Conservation (phyloP, 345 rosid species). For the rapeseed (Brassica napus) region DNA sequence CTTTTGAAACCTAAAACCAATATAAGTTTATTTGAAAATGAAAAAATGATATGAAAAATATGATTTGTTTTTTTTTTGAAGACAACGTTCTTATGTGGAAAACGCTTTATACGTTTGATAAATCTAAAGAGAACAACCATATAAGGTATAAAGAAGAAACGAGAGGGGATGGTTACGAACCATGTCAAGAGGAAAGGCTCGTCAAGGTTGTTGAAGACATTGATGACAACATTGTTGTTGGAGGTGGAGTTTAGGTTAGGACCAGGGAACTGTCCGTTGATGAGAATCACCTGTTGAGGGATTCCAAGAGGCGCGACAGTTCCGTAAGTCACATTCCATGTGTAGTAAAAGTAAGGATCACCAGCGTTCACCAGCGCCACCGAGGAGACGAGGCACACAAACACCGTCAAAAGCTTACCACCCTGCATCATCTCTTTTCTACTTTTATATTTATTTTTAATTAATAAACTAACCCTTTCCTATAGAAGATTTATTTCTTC, state of each 20-base stretch:
- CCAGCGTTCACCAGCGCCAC: conserved; percentile 52
- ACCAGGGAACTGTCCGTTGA: conserved; percentile 77
- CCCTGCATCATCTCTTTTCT: conserved; percentile 35
- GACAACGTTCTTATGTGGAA: not conserved
- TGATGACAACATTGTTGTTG: conserved; percentile 72
- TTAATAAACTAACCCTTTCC: conserved; percentile 22
- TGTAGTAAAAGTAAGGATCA: conserved; percentile 70
- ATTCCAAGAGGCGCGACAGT: conserved; percentile 68
- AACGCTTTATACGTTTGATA: not conserved
- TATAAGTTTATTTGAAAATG: not conserved
- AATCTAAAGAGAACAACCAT: conserved; percentile 35
- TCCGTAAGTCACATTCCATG: conserved; percentile 83
- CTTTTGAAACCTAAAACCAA: not conserved
- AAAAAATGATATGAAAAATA: not conserved
- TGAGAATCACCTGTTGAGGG: conserved; percentile 75
- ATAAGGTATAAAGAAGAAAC: conserved; percentile 32
- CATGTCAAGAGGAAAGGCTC: conserved; percentile 80
- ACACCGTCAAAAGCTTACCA: conserved; percentile 39
- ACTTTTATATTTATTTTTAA: conserved; percentile 2
- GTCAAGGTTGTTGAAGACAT: conserved; percentile 75
- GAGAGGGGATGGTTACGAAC: conserved; percentile 59
- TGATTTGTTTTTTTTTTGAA: not conserved
- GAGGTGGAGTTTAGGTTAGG: conserved; percentile 74
- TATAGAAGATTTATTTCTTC: conserved; percentile 12
- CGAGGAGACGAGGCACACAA: conserved; percentile 45